Base-by-base conservation (phyloP, 768 basidiomycete genomes). In the Suillus lakei region DNA sequence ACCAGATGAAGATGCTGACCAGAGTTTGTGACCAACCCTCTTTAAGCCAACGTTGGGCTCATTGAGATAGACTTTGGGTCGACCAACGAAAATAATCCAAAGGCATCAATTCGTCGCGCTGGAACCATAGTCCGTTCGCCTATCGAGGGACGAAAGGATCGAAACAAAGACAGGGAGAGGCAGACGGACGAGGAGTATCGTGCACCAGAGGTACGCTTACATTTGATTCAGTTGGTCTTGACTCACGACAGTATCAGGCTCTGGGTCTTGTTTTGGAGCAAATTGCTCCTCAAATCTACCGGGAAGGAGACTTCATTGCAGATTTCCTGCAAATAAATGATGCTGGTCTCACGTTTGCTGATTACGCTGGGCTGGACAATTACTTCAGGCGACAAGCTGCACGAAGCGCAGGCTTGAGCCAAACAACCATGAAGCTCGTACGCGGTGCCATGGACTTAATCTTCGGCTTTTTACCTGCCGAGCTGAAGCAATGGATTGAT, bases 301-400 rank as follows among this genome's bases (percentile, higher is more conserved):
- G 85, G 13, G 96, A 99, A 78, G 89, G 91, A 70, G 89, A 90
- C 38, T 98, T 98, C 77, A 88, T 98, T 66, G 86, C 90, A 10
- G 92, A 96, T 71, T 98, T 98, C 77, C 80, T 99, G 56, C 95
- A 96, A 73, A 91, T 98, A 74, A 94, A 95, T 67, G 92, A 96
- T 66, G 86, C 88, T 26, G 88, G 88, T 21, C 84, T 95, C 16
- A 98, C 97, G 1, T 99, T 95, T 76, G 97, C 97, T 16, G 97
- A 98, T 78, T 95, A 97, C 70, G 93, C 95, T 88, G 88, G 89
- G 53, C 80, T 99, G 65, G 97, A 99, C 74, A 94, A 88, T 66
- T 99, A 98, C 77, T 98, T 98, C 81, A 85, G 94, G 30, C 82
- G 97, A 56, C 94, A 98, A 73, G 97, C 97, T n/a, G 83, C 90